Evolutionary conservation across 306 rosid species (phyloP).

Genomic region (Lathyrus sativus): DNA sequence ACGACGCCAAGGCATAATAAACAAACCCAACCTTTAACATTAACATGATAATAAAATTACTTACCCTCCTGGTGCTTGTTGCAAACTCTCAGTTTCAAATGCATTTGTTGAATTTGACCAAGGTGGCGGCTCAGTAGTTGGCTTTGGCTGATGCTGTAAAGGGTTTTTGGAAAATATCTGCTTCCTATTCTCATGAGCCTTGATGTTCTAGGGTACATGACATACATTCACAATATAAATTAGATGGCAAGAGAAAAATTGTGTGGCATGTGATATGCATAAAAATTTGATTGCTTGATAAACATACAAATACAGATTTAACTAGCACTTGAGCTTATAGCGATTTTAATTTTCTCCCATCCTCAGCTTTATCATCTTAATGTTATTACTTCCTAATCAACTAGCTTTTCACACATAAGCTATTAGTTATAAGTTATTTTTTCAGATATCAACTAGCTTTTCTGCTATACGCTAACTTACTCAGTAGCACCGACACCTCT

Average conservation of each 20-base stretch:
- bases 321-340: no score
- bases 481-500: no score
- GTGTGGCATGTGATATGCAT: background rate
- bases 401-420: no score
- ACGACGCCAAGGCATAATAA: constrained; percentile 17
- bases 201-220: constrained; percentile 62
- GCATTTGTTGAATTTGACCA: constrained; percentile 69
- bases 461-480: no score
- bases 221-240: constrained; percentile 13
- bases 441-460: no score
- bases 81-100: constrained; percentile 48
- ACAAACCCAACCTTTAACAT: constrained; percentile 13
- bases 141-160: constrained; percentile 64
- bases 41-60: constrained; percentile 35
- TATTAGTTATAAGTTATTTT: no score
- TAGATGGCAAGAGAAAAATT: background rate
- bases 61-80: constrained; percentile 56
- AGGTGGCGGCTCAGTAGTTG: constrained; percentile 76
- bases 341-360: no score
- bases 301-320: constrained; percentile 1
- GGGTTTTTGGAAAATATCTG: constrained; percentile 82
- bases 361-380: no score
- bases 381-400: no score
- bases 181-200: constrained; percentile 90
- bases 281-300: background rate